Conservation (phyloP, 805 yeast genomes). For the Metschnikowia kunwiensis region DNA sequence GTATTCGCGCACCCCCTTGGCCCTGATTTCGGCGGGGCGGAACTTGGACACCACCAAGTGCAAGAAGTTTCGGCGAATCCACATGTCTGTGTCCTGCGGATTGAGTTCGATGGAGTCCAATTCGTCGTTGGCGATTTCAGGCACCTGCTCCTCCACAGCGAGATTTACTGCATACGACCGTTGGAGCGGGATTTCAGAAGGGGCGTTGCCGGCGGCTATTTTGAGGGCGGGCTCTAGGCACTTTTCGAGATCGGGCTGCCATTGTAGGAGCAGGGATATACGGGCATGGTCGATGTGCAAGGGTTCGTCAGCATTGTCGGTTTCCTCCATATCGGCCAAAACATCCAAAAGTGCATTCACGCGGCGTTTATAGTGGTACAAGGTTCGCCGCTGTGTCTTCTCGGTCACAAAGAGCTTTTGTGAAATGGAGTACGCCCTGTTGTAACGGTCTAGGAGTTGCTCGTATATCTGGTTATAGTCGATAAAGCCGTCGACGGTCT, state of each 20-base stretch:
- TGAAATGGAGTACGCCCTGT: conserved; percentile 23
- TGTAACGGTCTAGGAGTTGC: conserved; percentile 26
- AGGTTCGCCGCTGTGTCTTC: conserved; percentile 32
- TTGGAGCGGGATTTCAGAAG: conserved; percentile 14
- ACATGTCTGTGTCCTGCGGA: conserved; percentile 38
- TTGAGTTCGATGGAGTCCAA: conserved; percentile 32
- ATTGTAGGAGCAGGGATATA: conserved; percentile 22
- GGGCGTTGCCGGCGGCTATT: conserved; percentile 11
- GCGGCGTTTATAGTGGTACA: conserved; percentile 33
- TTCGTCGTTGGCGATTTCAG: conserved; percentile 39
- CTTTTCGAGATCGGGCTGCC: conserved; percentile 22
- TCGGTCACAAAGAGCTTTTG: conserved; percentile 31
- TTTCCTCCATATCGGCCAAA: conserved; percentile 20
- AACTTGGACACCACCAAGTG: conserved; percentile 34
- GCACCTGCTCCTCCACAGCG: conserved; percentile 33
- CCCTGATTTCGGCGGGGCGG: conserved; percentile 29
- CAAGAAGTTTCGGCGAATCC: conserved; percentile 37
- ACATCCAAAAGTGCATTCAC: conserved; percentile 37
- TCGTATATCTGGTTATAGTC: conserved; percentile 30
- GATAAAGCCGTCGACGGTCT: conserved; percentile 6
- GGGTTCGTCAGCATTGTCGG: neutral
- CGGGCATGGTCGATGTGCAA: conserved; percentile 16
- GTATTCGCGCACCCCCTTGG: conserved; percentile 22
- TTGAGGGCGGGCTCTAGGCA: conserved; percentile 19
- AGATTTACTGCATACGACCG: conserved; percentile 25